phyloP scores from a whole-genome alignment of 176 grass and related monocot species.

The barley (Hordeum vulgare) region MorexV3_pseudomolecules_assembly NC_058522.1:362225617-362226116 shows the following conservation, averaged over 20 bases:
- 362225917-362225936: background rate
- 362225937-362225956: background rate
- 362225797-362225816: slow-evolving; percentile 90
- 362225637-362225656: background rate
- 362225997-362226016: background rate
- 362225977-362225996: background rate
- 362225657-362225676: background rate
- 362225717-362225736: slow-evolving; percentile 43
- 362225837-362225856: slow-evolving; percentile 96
- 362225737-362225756: slow-evolving; percentile 94
- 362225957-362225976: background rate
- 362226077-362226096: slow-evolving; percentile 79
- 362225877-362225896: slow-evolving; percentile 94
- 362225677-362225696: background rate
- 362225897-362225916: slow-evolving; percentile 90
- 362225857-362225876: slow-evolving; percentile 95
- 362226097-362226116: slow-evolving; percentile 55
- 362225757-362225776: slow-evolving; percentile 95
- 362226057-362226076: slow-evolving; percentile 89
- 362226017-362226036: slow-evolving; percentile 81
- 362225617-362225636: slow-evolving; percentile 33
- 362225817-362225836: slow-evolving; percentile 81
- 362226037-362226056: slow-evolving; percentile 81
- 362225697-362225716: background rate
- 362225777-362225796: slow-evolving; percentile 95